These are phyloP conservation scores for Cladosporium colombiae DNA, from an alignment of 2,329 filamentous ascomycete species.

Conservation along the genomic window DNA sequence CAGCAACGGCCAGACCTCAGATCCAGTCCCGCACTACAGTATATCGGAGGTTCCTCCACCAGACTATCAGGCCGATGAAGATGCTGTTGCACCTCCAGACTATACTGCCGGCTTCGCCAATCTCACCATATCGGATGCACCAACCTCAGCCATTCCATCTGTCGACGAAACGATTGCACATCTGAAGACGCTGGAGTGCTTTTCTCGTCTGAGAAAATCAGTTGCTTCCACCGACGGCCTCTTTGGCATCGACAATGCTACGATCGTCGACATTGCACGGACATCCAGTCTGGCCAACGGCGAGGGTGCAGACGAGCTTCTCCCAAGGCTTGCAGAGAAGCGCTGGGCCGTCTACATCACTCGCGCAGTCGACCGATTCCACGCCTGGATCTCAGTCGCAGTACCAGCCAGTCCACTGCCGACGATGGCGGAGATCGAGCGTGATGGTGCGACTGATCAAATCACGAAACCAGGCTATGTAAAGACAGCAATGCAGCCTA, in stretches of 20 bases:
- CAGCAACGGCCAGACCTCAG: conserved; percentile 21
- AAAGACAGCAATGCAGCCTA: background rate
- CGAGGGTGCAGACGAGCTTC: conserved; percentile 35
- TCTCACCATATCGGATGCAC: conserved; percentile 35
- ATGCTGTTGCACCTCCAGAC: conserved; percentile 29
- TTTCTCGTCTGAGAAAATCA: conserved; percentile 67
- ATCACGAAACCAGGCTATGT: conserved; percentile 3
- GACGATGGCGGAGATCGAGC: conserved; percentile 19
- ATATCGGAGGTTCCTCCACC: conserved; percentile 26
- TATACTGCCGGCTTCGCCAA: conserved; percentile 34
- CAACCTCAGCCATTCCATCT: conserved; percentile 40
- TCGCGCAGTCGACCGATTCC: conserved; percentile 68
- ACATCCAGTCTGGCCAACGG: conserved; percentile 11
- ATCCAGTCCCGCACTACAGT: conserved; percentile 26
- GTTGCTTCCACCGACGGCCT: conserved; percentile 67
- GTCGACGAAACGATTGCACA: conserved; percentile 68
- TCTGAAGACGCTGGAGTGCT: conserved; percentile 69
- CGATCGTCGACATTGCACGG: conserved; percentile 35
- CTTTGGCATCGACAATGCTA: conserved; percentile 57
- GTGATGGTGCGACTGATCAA: background rate
- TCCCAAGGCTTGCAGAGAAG: conserved; percentile 66
- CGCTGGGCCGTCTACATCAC: conserved; percentile 71
- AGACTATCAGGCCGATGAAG: conserved; percentile 26
- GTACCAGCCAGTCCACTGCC: conserved; percentile 43
- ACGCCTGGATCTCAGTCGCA: conserved; percentile 60